phyloP scores from a whole-genome alignment of 352 stramenopile species.

The Globisporangium canariense region DNA sequence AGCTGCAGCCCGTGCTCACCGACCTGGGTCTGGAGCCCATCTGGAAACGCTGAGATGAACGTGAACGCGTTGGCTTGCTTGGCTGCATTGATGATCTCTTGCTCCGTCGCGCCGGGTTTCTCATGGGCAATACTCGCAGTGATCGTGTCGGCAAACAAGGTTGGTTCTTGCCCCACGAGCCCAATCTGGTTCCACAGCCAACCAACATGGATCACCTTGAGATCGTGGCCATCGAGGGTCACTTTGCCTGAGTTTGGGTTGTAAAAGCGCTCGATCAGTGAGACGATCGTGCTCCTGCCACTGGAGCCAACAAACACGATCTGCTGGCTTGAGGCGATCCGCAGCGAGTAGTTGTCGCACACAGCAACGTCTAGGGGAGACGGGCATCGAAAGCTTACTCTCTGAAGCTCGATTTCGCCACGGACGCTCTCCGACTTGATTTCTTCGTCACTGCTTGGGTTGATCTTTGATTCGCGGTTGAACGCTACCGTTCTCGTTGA shows the following conservation, averaged over 20 bases:
- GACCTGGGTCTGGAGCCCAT: constrained; percentile 83
- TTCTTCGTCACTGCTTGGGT: constrained; percentile 28
- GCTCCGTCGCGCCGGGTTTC: constrained; percentile 50
- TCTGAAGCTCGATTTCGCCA: constrained; percentile 9
- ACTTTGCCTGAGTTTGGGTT: constrained; percentile 61
- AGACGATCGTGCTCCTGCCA: constrained; percentile 45
- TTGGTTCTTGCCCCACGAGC: constrained; percentile 86
- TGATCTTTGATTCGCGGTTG: constrained; percentile 44
- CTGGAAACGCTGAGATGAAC: constrained; percentile 85
- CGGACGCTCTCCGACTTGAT: constrained; percentile 30
- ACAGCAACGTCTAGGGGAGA: constrained; percentile 29
- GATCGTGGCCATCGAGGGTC: constrained; percentile 36
- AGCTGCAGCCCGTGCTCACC: constrained; percentile 68
- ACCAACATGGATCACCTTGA: constrained; percentile 72
- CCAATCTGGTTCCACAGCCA: constrained; percentile 78
- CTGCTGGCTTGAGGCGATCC: constrained; percentile 35
- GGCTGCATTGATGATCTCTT: constrained; percentile 68
- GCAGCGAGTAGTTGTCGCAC: constrained; percentile 31
- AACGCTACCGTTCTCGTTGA: constrained; percentile 32
- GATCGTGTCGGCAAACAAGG: constrained; percentile 38
- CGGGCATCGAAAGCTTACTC: constrained; percentile 56
- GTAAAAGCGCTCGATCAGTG: constrained; percentile 50
- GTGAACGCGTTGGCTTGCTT: constrained; percentile 78
- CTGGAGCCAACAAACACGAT: constrained; percentile 41
- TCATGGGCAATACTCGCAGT: constrained; percentile 62